These are phyloP conservation scores for Trypanosoma mega DNA, from an alignment of 208 protist species.

Conservation along the genomic window DNA sequence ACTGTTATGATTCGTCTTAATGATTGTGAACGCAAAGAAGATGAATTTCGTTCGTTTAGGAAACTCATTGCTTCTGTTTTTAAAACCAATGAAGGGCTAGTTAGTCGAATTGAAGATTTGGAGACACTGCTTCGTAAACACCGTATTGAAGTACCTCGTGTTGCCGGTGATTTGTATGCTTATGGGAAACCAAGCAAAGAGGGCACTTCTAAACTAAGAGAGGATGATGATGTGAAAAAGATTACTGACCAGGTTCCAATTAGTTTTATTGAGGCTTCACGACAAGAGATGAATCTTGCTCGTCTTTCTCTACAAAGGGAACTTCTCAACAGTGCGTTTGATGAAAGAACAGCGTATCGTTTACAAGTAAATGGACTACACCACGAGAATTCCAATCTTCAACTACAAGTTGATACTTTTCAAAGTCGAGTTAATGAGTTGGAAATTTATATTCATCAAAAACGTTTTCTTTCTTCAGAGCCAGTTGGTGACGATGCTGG, in stretches of 20 bases:
- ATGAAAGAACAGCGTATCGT: conserved; percentile 66
- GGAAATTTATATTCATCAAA: conserved; percentile 69
- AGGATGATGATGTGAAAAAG: conserved; percentile 14
- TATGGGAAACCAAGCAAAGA: conserved; percentile 35
- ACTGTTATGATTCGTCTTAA: conserved; percentile 58
- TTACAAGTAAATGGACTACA: conserved; percentile 58
- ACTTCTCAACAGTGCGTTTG: conserved; percentile 67
- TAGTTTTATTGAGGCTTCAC: conserved; percentile 56
- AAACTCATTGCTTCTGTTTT: conserved; percentile 78
- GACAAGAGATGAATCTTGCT: conserved; percentile 51
- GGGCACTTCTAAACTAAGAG: background rate
- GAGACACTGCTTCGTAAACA: conserved; percentile 45
- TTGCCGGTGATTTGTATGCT: conserved; percentile 34
- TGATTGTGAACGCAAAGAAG: conserved; percentile 61
- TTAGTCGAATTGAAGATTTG: conserved; percentile 57
- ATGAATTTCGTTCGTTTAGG: conserved; percentile 66
- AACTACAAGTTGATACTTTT: conserved; percentile 34
- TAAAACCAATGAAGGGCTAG: conserved; percentile 64
- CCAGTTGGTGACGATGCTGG: background rate
- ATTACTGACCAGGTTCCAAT: conserved; percentile 33
- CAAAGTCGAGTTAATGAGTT: conserved; percentile 49
- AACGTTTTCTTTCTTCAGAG: conserved; percentile 41
- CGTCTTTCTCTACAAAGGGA: conserved; percentile 65
- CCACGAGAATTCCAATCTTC: conserved; percentile 45
- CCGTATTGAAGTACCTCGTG: conserved; percentile 53